These are phyloP conservation scores for Vigna angularis DNA, from an alignment of 306 rosid species.

Conservation along the genomic window DNA sequence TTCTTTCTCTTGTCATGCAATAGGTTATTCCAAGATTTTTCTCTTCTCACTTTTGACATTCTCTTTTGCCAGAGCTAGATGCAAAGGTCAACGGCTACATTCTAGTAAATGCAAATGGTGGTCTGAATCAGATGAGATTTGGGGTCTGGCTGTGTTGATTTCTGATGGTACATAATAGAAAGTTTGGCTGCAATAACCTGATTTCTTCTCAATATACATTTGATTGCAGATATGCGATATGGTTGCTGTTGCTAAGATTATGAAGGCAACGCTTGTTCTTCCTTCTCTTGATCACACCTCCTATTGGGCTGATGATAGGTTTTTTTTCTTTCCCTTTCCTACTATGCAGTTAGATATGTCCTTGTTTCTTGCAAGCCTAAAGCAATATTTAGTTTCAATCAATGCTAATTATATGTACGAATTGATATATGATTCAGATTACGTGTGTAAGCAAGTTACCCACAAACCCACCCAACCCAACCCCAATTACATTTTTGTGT, in stretches of 20 bases:
- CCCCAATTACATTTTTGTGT: no score
- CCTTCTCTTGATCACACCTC: constrained; percentile 98
- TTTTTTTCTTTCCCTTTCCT: constrained; percentile 27
- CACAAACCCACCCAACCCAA: no score
- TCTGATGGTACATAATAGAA: constrained; percentile 42
- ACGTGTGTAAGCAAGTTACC: no score
- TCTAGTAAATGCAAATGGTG: constrained; percentile 96
- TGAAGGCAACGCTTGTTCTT: constrained; percentile 93
- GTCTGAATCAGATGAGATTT: constrained; percentile 99
- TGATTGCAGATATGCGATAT: constrained; percentile 95
- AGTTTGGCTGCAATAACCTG: constrained; percentile 50
- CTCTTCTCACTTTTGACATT: constrained; percentile 39
- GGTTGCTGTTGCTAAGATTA: constrained; percentile 94
- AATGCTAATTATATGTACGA: constrained; percentile 13
- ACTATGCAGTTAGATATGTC: constrained; percentile 29
- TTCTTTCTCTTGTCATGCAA: constrained; percentile 35
- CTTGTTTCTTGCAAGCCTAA: constrained; percentile 36
- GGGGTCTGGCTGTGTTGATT: constrained; percentile 79
- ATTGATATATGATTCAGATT: constrained; percentile 16
- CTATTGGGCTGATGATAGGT: constrained; percentile 99
- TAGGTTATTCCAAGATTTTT: constrained; percentile 42
- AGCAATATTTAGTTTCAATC: constrained; percentile 28
- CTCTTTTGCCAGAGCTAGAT: constrained; percentile 62
- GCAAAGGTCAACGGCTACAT: constrained; percentile 81
- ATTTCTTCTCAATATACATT: constrained; percentile 44